phyloP scores from a whole-genome alignment of 257 asterid species.

The Anisodus acutangulus region DNA sequence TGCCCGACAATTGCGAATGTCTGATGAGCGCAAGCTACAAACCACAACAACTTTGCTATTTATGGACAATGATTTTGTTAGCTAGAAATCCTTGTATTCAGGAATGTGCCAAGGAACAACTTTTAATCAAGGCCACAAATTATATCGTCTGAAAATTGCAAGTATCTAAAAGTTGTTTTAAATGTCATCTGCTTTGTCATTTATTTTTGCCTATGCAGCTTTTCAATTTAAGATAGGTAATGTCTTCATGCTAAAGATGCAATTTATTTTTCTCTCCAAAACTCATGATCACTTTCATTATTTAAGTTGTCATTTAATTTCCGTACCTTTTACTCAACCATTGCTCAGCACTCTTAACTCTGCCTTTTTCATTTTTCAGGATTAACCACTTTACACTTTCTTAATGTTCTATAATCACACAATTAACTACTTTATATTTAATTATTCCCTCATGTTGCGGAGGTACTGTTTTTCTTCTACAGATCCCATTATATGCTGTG shows the following conservation, averaged over 20 bases:
- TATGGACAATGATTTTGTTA: too few species aligned
- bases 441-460: neutral
- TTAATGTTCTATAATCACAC: neutral
- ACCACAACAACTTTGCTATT: too few species aligned
- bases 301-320: neutral
- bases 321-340: neutral
- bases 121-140: too few species aligned
- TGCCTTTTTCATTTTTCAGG: neutral
- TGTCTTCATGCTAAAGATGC: neutral
- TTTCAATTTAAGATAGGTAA: neutral
- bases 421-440: neutral
- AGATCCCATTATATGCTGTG: constrained; percentile 56
- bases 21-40: too few species aligned
- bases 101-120: too few species aligned
- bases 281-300: neutral
- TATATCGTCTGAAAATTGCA: too few species aligned
- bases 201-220: neutral
- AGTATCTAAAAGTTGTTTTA: neutral
- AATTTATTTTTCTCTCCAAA: neutral
- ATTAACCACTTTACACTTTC: neutral
- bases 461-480: constrained; percentile 29
- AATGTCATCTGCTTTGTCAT: neutral
- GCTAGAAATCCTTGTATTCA: too few species aligned
- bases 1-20: constrained; percentile 48
- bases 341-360: neutral